phyloP scores from a whole-genome alignment of 2,329 filamentous ascomycete species.

The Verticillium nonalfalfae region DNA sequence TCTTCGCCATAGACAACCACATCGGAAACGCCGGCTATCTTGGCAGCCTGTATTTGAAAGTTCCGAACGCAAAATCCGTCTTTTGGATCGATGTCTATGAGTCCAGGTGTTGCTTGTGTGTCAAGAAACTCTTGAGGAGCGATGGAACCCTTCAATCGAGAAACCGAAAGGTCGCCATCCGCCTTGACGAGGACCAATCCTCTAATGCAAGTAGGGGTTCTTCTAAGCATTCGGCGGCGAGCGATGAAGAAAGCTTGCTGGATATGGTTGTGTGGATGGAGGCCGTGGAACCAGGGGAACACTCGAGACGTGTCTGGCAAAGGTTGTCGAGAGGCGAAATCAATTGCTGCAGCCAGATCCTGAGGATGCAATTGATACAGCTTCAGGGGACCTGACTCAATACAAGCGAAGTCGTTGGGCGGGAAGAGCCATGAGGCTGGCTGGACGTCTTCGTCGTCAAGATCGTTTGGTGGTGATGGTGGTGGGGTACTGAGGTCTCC shows the following conservation, averaged over 20 bases:
- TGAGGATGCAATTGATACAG: conserved; percentile 68
- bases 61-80: conserved; percentile 95
- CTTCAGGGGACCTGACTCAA: conserved; percentile 46
- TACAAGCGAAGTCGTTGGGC: conserved; percentile 53
- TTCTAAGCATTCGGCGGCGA: conserved; percentile 63
- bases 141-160: conserved; percentile 82
- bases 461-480: conserved; percentile 47
- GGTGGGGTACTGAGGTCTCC: conserved; percentile 56
- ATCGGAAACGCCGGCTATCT: conserved; percentile 81
- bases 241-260: conserved; percentile 87
- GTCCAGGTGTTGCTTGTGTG: conserved; percentile 43
- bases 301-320: conserved; percentile 79
- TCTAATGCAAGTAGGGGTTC: conserved; percentile 69
- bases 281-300: conserved; percentile 93
- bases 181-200: conserved; percentile 84
- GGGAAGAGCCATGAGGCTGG: conserved; percentile 65
- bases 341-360: conserved; percentile 65
- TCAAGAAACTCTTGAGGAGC: conserved; percentile 70
- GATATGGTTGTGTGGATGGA: conserved; percentile 82
- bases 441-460: conserved; percentile 44
- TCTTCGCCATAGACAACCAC: conserved; percentile 88
- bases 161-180: conserved; percentile 66
- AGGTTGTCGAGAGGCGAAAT: conserved; percentile 71
- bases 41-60: conserved; percentile 92
- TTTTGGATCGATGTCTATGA: conserved; percentile 76